A percentile compares a stretch with the other conserved stretches of the same genome.
These are phyloP conservation scores for Verticillium albo-atrum DNA, from an alignment of 2,329 filamentous ascomycete genomes.

Conservation along the genomic window DNA sequence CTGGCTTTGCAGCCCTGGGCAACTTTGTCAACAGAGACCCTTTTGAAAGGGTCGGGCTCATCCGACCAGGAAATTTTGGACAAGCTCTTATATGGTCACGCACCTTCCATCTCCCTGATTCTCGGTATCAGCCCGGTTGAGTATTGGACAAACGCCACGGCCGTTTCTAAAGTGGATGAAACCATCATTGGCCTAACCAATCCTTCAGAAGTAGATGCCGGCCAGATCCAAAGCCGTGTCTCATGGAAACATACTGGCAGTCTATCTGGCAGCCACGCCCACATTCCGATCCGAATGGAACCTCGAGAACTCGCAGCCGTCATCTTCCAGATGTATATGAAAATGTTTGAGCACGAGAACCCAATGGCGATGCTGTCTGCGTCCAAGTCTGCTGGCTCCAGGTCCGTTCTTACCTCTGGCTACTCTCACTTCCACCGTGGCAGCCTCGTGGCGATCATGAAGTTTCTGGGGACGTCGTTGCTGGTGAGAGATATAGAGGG, in stretches of 20 bases:
- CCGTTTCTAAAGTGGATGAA: slow-evolving; percentile 34
- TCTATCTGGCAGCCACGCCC: slow-evolving; percentile 17
- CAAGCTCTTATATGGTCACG: slow-evolving; percentile 40
- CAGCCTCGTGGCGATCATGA: slow-evolving; percentile 34
- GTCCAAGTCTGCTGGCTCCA: background rate
- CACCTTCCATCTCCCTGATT: slow-evolving; percentile 40
- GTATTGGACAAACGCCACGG: slow-evolving; percentile 45
- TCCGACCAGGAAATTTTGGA: slow-evolving; percentile 27
- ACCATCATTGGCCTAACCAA: slow-evolving; percentile 20
- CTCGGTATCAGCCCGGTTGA: slow-evolving; percentile 46
- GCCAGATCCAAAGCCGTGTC: slow-evolving; percentile 22
- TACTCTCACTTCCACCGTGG: slow-evolving; percentile 30
- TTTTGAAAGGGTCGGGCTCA: slow-evolving; percentile 12
- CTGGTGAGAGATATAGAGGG: slow-evolving; percentile 25
- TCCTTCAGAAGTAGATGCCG: background rate
- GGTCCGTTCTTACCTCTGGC: background rate
- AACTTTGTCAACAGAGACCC: slow-evolving; percentile 34
- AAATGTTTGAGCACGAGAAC: slow-evolving; percentile 41
- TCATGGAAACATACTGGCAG: slow-evolving; percentile 30
- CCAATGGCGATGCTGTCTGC: slow-evolving; percentile 3
- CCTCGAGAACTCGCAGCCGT: slow-evolving; percentile 30
- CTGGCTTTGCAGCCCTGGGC: slow-evolving; percentile 38
- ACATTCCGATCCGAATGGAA: slow-evolving; percentile 20
- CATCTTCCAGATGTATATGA: slow-evolving; percentile 35
- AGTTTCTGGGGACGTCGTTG: slow-evolving; percentile 26